These are phyloP conservation scores for Naganishia liquefaciens DNA, from an alignment of 1,284 basidiomycete genomes.

Conservation along the genomic window DNA sequence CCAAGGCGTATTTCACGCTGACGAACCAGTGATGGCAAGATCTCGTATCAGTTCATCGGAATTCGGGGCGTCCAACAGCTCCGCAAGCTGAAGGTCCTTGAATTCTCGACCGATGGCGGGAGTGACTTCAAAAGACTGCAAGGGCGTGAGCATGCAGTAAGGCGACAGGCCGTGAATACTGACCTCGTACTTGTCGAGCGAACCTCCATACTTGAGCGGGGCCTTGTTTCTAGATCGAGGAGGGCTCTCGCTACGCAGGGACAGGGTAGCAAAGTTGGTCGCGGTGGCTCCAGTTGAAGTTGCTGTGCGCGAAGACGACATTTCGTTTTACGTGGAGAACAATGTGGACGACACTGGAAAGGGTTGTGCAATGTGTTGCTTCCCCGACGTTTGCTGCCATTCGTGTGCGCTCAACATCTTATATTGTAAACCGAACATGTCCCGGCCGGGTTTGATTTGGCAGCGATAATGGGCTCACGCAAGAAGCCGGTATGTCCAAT, in stretches of 20 bases:
- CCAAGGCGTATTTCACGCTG: background rate
- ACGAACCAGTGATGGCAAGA: constrained; percentile 58
- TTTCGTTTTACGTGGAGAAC: background rate
- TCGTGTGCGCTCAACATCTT: no score
- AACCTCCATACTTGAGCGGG: constrained; percentile 37
- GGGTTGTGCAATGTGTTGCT: background rate
- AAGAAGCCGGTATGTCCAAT: no score
- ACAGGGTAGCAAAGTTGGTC: constrained; percentile 15
- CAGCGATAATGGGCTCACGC: no score
- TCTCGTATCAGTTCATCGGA: constrained; percentile 57
- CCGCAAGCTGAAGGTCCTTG: constrained; percentile 53
- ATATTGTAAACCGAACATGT: no score
- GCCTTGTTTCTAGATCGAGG: constrained; percentile 24
- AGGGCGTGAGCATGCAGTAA: background rate
- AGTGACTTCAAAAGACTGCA: constrained; percentile 44
- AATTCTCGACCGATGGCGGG: constrained; percentile 53
- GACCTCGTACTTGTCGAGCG: constrained; percentile 37
- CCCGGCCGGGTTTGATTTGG: no score
- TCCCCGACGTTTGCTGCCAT: no score
- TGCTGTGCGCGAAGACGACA: constrained; percentile 20
- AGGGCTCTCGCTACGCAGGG: constrained; percentile 16
- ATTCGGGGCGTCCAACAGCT: constrained; percentile 53
- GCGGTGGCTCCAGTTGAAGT: background rate
- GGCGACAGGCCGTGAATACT: constrained; percentile 1
- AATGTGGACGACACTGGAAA: background rate